These are phyloP conservation scores for Apiospora marii DNA, from an alignment of 2,329 filamentous ascomycete genomes.

Conservation along the genomic window DNA sequence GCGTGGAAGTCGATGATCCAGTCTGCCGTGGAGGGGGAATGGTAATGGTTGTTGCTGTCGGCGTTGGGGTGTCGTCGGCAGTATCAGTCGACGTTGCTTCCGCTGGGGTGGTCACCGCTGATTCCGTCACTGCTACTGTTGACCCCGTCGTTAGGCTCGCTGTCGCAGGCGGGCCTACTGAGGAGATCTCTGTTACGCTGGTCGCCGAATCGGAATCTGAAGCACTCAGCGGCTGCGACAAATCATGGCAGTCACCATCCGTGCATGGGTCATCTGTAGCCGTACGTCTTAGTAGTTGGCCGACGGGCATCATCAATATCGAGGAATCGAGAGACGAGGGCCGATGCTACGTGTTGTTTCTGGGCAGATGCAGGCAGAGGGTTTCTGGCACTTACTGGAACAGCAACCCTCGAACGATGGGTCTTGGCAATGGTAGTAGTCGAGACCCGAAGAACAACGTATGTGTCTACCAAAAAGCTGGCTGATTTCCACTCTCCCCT, in stretches of 20 bases:
- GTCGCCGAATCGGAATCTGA: not conserved
- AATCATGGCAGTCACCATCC: not conserved
- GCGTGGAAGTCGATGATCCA: no score
- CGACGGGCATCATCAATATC: not conserved
- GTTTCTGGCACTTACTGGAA: not conserved
- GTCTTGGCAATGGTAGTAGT: not conserved
- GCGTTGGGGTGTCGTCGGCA: not conserved
- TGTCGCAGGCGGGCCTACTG: not conserved
- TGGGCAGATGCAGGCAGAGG: not conserved
- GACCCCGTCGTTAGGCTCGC: not conserved
- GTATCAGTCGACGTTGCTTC: not conserved
- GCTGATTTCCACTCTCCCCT: not conserved
- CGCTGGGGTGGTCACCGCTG: not conserved
- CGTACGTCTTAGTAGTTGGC: not conserved
- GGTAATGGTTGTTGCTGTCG: constrained; percentile 6
- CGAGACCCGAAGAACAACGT: not conserved
- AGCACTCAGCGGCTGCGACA: not conserved
- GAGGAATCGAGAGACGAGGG: not conserved
- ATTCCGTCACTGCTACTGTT: not conserved
- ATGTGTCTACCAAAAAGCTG: not conserved
- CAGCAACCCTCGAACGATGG: not conserved
- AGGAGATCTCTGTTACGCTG: not conserved
- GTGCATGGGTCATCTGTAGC: not conserved
- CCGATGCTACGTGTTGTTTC: not conserved
- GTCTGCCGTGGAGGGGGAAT: not conserved